phyloP scores from a whole-genome alignment of 2,329 filamentous ascomycete genomes.

The Aspergillus proliferans region DNA sequence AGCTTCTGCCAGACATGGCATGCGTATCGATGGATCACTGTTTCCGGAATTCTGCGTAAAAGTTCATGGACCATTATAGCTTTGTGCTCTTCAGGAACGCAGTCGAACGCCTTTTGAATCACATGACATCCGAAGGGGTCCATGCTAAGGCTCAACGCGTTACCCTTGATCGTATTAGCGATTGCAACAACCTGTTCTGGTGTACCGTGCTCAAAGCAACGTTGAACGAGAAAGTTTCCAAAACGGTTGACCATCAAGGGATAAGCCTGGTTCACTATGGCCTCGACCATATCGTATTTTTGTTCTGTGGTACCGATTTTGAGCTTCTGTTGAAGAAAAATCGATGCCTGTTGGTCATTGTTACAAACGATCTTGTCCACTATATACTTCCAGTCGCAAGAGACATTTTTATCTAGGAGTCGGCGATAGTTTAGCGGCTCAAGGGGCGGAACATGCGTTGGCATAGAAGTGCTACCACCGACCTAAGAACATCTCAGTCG shows the following conservation, averaged over 20 bases:
- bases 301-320: constrained; percentile 93
- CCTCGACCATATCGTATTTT: constrained; percentile 94
- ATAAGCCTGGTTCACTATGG: constrained; percentile 91
- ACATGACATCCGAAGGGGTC: constrained; percentile 98
- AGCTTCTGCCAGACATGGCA: constrained; percentile 99
- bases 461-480: constrained; percentile 47
- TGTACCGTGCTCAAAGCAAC: constrained; percentile 97
- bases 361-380: constrained; percentile 99
- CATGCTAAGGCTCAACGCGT: constrained; percentile 92
- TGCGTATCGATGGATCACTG: constrained; percentile 95
- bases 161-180: constrained; percentile 86
- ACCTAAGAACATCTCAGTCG: constrained; percentile 8
- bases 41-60: constrained; percentile 89
- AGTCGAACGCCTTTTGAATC: constrained; percentile 97
- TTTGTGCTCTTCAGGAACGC: constrained; percentile 95
- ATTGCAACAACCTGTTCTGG: constrained; percentile 92
- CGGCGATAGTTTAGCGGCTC: constrained; percentile 96
- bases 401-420: constrained; percentile 88
- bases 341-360: constrained; percentile 98
- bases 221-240: constrained; percentile 95
- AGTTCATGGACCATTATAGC: constrained; percentile 98
- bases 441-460: constrained; percentile 76
- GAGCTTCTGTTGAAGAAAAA: constrained; percentile 97
- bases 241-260: constrained; percentile 97
- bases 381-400: constrained; percentile 98